Evolutionary conservation across 2,329 filamentous ascomycete genomes (phyloP).

Genomic region (Cytospora piceae): DNA sequence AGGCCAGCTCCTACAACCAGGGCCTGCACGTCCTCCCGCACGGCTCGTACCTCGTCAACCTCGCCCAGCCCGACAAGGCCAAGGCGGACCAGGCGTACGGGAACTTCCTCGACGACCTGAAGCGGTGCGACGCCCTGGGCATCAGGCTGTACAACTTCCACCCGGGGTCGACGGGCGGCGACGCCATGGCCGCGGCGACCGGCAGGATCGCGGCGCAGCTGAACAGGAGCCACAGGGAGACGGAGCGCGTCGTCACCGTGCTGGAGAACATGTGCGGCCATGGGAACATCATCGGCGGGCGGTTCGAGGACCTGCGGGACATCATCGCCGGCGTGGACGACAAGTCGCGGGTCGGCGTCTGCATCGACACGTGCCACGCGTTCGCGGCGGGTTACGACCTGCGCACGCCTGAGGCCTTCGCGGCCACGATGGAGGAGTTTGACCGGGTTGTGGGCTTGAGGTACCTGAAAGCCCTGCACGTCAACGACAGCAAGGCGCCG

Average conservation of each 20-base stretch:
- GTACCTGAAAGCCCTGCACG: conserved; percentile 84
- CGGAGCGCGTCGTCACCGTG: conserved; percentile 75
- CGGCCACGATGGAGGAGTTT: conserved; percentile 74
- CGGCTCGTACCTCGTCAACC: conserved; percentile 94
- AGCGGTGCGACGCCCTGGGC: conserved; percentile 81
- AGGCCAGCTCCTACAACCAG: conserved; percentile 71
- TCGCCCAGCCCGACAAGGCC: conserved; percentile 78
- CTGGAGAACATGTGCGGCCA: conserved; percentile 95
- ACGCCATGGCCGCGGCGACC: conserved; percentile 70
- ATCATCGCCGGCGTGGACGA: conserved; percentile 81
- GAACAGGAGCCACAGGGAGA: conserved; percentile 80
- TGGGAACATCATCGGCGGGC: conserved; percentile 84
- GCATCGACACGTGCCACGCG: conserved; percentile 94
- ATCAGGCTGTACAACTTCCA: conserved; percentile 98
- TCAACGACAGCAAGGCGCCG: conserved; percentile 96
- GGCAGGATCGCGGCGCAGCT: conserved; percentile 78
- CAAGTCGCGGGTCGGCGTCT: conserved; percentile 86
- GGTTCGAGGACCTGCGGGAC: conserved; percentile 83
- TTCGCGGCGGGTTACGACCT: conserved; percentile 95
- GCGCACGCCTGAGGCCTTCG: conserved; percentile 73
- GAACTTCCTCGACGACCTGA: conserved; percentile 85
- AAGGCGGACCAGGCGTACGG: conserved; percentile 86
- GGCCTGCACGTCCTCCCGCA: conserved; percentile 81
- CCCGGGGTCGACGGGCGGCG: conserved; percentile 79
- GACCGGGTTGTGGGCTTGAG: conserved; percentile 74